Percentiles rank a stretch among this genome's conserved stretches.
Conservation (phyloP, 2,329 filamentous ascomycete genomes). For the Teratosphaeria pseudoeucalypti region DNA sequence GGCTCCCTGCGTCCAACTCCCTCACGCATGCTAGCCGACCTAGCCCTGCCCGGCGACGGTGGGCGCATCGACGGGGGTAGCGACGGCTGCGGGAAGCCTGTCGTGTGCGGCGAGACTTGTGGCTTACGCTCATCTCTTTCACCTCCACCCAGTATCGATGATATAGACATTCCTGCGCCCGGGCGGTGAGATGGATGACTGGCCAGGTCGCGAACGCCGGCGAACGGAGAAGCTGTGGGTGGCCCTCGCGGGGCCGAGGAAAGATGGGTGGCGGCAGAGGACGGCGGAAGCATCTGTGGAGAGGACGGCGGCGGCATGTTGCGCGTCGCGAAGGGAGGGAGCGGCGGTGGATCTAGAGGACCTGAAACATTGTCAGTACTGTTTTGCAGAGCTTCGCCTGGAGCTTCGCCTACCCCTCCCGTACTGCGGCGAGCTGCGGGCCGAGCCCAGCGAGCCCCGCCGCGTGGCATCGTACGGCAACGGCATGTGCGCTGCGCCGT, state of each 20-base stretch:
- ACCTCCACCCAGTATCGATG: slow-evolving; percentile 53
- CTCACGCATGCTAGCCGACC: slow-evolving; percentile 28
- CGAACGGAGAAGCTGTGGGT: slow-evolving; percentile 36
- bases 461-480: slow-evolving; percentile 34
- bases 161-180: slow-evolving; percentile 61
- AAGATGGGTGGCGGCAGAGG: slow-evolving; percentile 24
- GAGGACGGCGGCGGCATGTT: slow-evolving; percentile 43
- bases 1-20: slow-evolving; percentile 15
- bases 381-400: neutral
- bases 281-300: slow-evolving; percentile 29
- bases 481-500: slow-evolving; percentile 26
- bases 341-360: slow-evolving; percentile 25
- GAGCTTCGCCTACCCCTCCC: slow-evolving; percentile 10
- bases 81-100: slow-evolving; percentile 13
- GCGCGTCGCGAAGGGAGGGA: slow-evolving; percentile 32
- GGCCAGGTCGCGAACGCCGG: slow-evolving; percentile 46
- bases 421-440: slow-evolving; percentile 25
- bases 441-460: slow-evolving; percentile 33
- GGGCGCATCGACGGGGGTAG: slow-evolving; percentile 36
- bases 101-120: slow-evolving; percentile 24
- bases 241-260: slow-evolving; percentile 30
- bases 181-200: slow-evolving; percentile 42
- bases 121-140: slow-evolving; percentile 20
- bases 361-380: slow-evolving; percentile 7
- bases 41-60: slow-evolving; percentile 33